These are phyloP conservation scores for Salvia hispanica DNA, from an alignment of 257 asterid species.

Conservation along the genomic window DNA sequence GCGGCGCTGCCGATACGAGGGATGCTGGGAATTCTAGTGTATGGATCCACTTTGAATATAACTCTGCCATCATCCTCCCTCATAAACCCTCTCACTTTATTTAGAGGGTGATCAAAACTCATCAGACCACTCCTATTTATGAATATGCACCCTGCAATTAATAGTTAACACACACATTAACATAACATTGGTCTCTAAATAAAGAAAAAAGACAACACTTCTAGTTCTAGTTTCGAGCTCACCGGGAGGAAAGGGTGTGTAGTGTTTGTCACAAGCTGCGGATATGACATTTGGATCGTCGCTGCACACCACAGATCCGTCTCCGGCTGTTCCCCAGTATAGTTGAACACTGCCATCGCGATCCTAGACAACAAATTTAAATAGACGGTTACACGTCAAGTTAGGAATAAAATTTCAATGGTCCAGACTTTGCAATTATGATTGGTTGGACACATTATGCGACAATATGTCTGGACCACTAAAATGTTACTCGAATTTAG, in stretches of 20 bases:
- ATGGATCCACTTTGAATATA: constrained; percentile 62
- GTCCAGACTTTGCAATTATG: too few relatives aligned
- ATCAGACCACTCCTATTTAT: constrained; percentile 48
- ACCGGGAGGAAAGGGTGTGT: constrained; percentile 75
- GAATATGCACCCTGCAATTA: constrained; percentile 62
- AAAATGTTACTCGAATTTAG: background rate
- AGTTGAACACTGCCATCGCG: constrained; percentile 58
- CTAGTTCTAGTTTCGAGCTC: background rate
- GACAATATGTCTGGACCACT: too few relatives aligned
- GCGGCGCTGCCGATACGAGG: constrained; percentile 66
- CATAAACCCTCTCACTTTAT: constrained; percentile 51
- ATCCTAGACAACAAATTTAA: constrained; percentile 40
- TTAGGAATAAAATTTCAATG: too few relatives aligned
- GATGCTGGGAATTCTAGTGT: constrained; percentile 52
- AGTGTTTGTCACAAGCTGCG: constrained; percentile 57
- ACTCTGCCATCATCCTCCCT: constrained; percentile 54
- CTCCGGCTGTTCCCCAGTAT: constrained; percentile 72
- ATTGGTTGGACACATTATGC: too few relatives aligned
- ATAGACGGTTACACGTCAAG: too few relatives aligned
- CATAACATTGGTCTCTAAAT: background rate
- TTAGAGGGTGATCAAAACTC: constrained; percentile 58
- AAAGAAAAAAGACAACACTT: too few relatives aligned
- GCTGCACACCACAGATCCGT: constrained; percentile 65
- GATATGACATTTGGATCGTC: constrained; percentile 59
- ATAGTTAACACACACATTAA: too few relatives aligned